A percentile compares a stretch with the other conserved stretches of the same genome.
Conservation (phyloP, 768 basidiomycete species). For the Pleurotus cornucopiae region DNA sequence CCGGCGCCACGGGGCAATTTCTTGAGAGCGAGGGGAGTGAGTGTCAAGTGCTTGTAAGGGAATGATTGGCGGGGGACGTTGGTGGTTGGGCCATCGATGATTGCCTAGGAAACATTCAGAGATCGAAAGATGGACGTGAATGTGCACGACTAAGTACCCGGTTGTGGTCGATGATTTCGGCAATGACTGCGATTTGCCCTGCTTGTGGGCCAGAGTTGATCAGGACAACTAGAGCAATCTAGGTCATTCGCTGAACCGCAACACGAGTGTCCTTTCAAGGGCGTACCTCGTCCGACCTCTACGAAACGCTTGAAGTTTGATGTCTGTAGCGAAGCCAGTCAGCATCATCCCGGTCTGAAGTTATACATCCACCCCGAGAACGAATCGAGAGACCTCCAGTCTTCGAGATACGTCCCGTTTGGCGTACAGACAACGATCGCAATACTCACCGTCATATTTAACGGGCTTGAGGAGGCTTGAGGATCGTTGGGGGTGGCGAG, state of each 20-base stretch:
- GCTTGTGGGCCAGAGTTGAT: constrained; percentile 81
- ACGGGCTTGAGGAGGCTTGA: constrained; percentile 7
- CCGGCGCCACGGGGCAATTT: constrained; percentile 87
- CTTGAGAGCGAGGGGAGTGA: constrained; percentile 81
- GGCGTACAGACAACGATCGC: neutral
- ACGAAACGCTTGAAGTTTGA: constrained; percentile 97
- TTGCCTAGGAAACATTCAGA: constrained; percentile 52
- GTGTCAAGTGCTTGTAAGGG: constrained; percentile 88
- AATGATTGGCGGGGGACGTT: constrained; percentile 89
- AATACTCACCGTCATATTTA: constrained; percentile 6
- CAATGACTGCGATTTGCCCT: constrained; percentile 92
- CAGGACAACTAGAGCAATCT: constrained; percentile 68
- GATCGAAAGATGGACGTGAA: neutral
- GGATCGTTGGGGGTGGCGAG: constrained; percentile 1
- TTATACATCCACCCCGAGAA: neutral
- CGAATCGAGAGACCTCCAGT: neutral
- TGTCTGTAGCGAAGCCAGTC: neutral
- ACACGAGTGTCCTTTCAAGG: neutral
- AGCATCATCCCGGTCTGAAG: neutral
- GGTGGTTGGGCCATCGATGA: constrained; percentile 92
- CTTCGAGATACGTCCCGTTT: neutral
- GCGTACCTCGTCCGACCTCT: constrained; percentile 93
- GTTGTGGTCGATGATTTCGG: constrained; percentile 99
- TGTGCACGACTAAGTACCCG: constrained; percentile 54
- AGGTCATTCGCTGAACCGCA: neutral